phyloP scores from a whole-genome alignment of 768 basidiomycete genomes.

The Gelatoporia subvermispora region DNA sequence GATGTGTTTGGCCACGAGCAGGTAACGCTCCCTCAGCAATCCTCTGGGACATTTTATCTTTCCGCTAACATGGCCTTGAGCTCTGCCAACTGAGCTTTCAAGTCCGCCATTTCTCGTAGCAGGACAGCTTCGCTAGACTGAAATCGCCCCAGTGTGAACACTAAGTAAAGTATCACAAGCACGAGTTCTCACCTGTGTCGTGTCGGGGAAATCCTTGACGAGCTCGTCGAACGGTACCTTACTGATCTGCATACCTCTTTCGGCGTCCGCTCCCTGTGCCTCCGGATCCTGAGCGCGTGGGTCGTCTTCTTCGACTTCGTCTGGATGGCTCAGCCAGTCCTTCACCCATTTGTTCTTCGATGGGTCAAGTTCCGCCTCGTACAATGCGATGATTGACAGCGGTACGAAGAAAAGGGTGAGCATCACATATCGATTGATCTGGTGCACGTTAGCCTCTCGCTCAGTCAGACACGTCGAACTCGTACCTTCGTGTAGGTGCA shows the following conservation, averaged over 20 bases:
- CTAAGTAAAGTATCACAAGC: background rate
- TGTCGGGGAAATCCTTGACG: constrained; percentile 69
- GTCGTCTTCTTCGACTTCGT: constrained; percentile 54
- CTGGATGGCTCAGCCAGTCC: constrained; percentile 57
- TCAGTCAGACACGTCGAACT: background rate
- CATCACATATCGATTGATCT: constrained; percentile 83
- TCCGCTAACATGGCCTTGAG: constrained; percentile 33
- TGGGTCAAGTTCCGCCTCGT: constrained; percentile 54
- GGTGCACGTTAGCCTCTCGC: background rate
- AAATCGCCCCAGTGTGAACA: background rate
- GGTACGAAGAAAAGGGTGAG: constrained; percentile 73
- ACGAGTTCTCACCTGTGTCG: constrained; percentile 48
- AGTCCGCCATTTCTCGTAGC: constrained; percentile 53
- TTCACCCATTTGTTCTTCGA: constrained; percentile 58
- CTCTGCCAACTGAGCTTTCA: constrained; percentile 41
- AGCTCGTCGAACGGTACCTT: constrained; percentile 67
- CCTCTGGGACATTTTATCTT: too few relatives aligned
- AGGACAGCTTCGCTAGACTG: constrained; percentile 72
- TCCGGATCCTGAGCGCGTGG: constrained; percentile 54
- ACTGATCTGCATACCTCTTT: constrained; percentile 58
- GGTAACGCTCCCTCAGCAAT: too few relatives aligned
- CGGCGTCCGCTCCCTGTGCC: constrained; percentile 50
- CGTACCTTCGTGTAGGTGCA: constrained; percentile 56
- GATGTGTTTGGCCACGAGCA: too few relatives aligned
- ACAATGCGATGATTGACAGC: constrained; percentile 66